Base-by-base conservation (phyloP, 805 yeast species). In the Kuraishia floccosa region DNA sequence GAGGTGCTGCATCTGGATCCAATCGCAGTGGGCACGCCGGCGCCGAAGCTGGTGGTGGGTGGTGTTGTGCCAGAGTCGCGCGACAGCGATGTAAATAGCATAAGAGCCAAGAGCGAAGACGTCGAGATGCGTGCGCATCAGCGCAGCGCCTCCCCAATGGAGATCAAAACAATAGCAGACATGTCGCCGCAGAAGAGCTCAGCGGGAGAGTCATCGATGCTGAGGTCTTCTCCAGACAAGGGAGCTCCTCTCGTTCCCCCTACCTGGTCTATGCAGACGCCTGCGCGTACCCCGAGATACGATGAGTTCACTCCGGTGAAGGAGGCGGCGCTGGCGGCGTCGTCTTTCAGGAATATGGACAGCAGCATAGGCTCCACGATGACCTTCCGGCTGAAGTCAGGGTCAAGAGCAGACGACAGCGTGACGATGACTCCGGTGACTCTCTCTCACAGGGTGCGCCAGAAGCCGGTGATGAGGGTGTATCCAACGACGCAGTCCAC, bases 361-460 rank as follows among this genome's bases (percentile, higher is more conserved):
- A 37, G 32, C 30, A 31, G 32, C 6, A 39, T 36, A 11, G 41
- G 44, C 17, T 37, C 42, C 6, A 47, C 57, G 15, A 49, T 50
- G 53, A 57, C 61, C 2, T 57, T 58, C 43, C 56, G 51, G 38
- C 53, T 58, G 39, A 50, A 49, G 21, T 21, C 25, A n/a, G 12
- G 19, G 4, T 11, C 30, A 7, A 19, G 20, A 9, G 21, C 6
- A 3, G 17, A 18, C 4, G 26, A 17, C 18, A 23, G 22, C 6
- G 17, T 17, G 5, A 26, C 28, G 8, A 16, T 30, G 11, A 30
- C 31, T 15, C 31, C 31, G 13, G 8, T 30, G 27, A 19, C 17
- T n/a, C 17, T 23, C 21, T n/a, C 25, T 12, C 20, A 10, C 26
- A 11, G 26, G 6, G 41, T 41, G 30, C 40, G 46, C 33, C 52